These are phyloP conservation scores for Cercospora sojina DNA, from an alignment of 2,329 filamentous ascomycete genomes.

Conservation along the genomic window DNA sequence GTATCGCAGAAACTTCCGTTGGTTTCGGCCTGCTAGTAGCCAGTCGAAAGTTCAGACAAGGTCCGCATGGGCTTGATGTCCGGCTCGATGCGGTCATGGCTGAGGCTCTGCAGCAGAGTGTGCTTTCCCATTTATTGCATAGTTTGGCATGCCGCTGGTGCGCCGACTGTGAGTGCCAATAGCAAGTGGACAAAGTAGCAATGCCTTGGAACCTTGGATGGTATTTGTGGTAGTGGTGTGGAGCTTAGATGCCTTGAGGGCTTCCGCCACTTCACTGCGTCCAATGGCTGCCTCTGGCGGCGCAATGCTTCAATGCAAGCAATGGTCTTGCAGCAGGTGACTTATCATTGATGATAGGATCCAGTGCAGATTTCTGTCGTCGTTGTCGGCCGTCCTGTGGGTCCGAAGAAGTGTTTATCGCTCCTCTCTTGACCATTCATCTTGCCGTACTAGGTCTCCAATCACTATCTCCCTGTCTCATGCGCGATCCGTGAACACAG, in stretches of 20 bases:
- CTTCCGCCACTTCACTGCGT: background rate
- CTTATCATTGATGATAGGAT: background rate
- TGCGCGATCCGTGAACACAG: conserved; percentile 2
- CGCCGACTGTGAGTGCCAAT: background rate
- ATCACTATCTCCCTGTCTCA: background rate
- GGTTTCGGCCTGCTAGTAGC: background rate
- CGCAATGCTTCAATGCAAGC: background rate
- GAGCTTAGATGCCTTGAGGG: background rate
- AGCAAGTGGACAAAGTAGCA: background rate
- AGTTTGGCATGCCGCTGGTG: conserved; percentile 6
- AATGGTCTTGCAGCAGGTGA: background rate
- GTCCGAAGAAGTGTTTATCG: background rate
- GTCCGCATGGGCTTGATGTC: background rate
- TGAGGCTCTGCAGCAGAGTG: background rate
- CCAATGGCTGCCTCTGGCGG: background rate
- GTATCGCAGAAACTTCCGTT: conserved; percentile 6
- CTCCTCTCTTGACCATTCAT: background rate
- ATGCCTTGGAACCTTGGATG: background rate
- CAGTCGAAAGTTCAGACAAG: background rate
- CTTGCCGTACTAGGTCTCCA: background rate
- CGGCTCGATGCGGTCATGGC: background rate
- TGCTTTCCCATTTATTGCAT: background rate
- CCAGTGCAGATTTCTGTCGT: background rate
- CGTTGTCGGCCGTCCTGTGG: background rate
- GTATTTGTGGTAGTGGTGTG: background rate